Evolutionary conservation across 2,329 filamentous ascomycete genomes (phyloP).

Genomic region (Alternaria arbusti): DNA sequence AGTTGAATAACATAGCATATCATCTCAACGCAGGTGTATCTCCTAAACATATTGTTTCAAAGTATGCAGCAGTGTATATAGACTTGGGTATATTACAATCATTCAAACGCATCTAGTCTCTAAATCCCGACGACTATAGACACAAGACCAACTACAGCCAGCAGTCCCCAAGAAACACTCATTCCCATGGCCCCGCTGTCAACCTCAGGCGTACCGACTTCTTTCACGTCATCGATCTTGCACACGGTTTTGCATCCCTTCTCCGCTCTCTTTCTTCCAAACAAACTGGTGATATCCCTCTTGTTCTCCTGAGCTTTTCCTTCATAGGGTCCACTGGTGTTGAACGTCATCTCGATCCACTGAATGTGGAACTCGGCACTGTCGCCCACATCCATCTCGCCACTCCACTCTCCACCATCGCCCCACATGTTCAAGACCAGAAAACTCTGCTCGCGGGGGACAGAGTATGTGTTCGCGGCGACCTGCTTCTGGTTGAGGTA

Average conservation of each 20-base stretch:
- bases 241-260: constrained; percentile 45
- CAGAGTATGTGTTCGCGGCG: constrained; percentile 62
- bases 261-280: constrained; percentile 29
- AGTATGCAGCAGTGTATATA: no score
- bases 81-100: not conserved
- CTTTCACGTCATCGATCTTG: constrained; percentile 46
- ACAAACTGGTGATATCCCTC: constrained; percentile 17
- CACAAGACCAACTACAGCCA: constrained; percentile 29
- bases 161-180: constrained; percentile 36
- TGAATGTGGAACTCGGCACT: constrained; percentile 65
- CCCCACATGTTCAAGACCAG: constrained; percentile 68
- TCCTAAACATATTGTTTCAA: no score
- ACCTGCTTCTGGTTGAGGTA: constrained; percentile 60
- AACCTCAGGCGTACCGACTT: constrained; percentile 45
- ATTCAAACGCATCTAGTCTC: not conserved
- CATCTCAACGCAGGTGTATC: no score
- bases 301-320: constrained; percentile 27
- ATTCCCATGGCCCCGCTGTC: constrained; percentile 22
- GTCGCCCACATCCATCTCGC: constrained; percentile 61
- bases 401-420: constrained; percentile 66
- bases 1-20: no score
- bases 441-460: constrained; percentile 59
- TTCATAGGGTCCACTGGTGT: constrained; percentile 44
- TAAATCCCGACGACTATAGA: constrained; percentile 27
- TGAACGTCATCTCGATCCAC: constrained; percentile 68